Conservation (phyloP, 108 stramenopile genomes). For the Hondaea fermentalgiana region DNA sequence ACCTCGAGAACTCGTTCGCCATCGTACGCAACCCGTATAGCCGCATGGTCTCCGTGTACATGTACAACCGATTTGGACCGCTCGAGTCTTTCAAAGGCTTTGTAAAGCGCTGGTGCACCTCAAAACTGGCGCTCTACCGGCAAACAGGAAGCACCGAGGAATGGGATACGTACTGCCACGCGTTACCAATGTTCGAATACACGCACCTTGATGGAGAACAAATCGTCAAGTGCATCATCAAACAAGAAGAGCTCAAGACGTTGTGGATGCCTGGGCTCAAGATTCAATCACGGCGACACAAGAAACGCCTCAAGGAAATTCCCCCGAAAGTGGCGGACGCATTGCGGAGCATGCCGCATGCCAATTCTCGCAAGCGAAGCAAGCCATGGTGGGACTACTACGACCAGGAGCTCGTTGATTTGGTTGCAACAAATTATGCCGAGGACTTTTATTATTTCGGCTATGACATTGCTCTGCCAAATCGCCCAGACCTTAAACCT, state of each 20-base stretch:
- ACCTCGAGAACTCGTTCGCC: conserved; percentile 44
- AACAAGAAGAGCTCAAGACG: conserved; percentile 49
- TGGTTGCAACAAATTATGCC: conserved; percentile 52
- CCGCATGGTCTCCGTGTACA: conserved; percentile 59
- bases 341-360: not conserved
- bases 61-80: conserved; percentile 52
- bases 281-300: not conserved
- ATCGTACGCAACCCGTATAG: conserved; percentile 59
- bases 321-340: not conserved
- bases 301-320: not conserved
- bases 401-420: conserved; percentile 53
- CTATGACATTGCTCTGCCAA: conserved; percentile 29
- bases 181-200: conserved; percentile 52
- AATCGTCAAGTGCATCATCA: conserved; percentile 49
- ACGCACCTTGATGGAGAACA: conserved; percentile 51
- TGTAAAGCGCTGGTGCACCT: conserved; percentile 33
- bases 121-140: conserved; percentile 26
- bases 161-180: conserved; percentile 57
- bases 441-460: conserved; percentile 52
- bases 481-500: conserved; percentile 41
- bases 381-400: conserved; percentile 50
- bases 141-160: conserved; percentile 52
- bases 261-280: not conserved
- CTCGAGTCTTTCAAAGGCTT: conserved; percentile 45
- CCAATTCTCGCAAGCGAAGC: not conserved